phyloP scores from a whole-genome alignment of 495 filamentous ascomycete species.

The Parathielavia hyrcaniae region DNA sequence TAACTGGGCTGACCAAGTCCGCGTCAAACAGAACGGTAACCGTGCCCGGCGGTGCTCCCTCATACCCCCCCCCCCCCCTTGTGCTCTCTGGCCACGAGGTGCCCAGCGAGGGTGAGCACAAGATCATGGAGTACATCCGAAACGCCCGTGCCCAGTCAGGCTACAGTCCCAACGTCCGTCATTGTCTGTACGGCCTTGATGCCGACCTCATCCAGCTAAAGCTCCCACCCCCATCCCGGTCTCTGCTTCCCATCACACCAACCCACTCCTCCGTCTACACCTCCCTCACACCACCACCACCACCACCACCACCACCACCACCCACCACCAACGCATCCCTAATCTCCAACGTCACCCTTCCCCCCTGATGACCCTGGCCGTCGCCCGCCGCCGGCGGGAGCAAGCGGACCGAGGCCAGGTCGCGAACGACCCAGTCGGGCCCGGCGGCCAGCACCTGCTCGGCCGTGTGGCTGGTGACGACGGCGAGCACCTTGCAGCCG shows the following conservation, averaged over 20 bases:
- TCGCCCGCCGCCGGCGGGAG: conserved; percentile 39
- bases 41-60: too few relatives aligned
- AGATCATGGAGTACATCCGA: conserved; percentile 99
- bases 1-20: too few relatives aligned
- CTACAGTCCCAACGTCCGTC: conserved; percentile 92
- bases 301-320: background rate
- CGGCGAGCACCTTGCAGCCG: conserved; percentile 79
- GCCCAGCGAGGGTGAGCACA: conserved; percentile 98
- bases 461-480: conserved; percentile 76
- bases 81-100: conserved; percentile 97
- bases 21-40: too few relatives aligned
- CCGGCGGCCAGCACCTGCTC: conserved; percentile 63
- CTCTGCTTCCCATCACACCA: too few relatives aligned
- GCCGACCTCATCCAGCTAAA: conserved; percentile 50
- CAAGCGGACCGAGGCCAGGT: conserved; percentile 66
- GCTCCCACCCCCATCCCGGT: too few relatives aligned
- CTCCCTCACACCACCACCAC: background rate
- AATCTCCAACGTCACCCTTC: conserved; percentile 50
- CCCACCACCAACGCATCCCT: conserved; percentile 32
- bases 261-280: background rate
- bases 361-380: conserved; percentile 14
- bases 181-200: conserved; percentile 96
- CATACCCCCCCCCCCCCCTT: too few relatives aligned
- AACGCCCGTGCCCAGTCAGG: conserved; percentile 88
- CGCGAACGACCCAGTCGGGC: conserved; percentile 82